phyloP scores from a whole-genome alignment of 306 rosid species.

The Vicia sativa region DNA sequence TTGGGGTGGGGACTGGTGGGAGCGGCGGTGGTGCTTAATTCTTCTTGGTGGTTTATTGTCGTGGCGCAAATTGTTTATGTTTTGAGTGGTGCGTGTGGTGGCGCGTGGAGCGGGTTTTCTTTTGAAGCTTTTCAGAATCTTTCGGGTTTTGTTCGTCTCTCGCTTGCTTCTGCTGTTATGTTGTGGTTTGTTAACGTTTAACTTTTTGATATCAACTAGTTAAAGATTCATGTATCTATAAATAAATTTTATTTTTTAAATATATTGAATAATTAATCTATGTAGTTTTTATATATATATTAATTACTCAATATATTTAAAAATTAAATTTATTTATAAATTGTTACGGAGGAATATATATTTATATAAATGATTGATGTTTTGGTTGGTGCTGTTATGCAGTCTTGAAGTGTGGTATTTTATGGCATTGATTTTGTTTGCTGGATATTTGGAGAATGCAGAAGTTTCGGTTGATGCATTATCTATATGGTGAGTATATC shows the following conservation, averaged over 20 bases:
- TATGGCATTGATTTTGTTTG: conserved; percentile 75
- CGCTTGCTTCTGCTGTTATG: conserved; percentile 83
- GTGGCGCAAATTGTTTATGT: conserved; percentile 65
- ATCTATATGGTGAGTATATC: conserved; percentile 69
- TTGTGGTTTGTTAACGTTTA: conserved; percentile 53
- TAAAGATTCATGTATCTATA: too few relatives aligned
- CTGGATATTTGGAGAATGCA: conserved; percentile 85
- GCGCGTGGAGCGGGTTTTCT: conserved; percentile 84
- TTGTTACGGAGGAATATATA: too few relatives aligned
- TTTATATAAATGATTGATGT: not conserved
- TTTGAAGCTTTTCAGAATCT: conserved; percentile 68
- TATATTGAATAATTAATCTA: too few relatives aligned
- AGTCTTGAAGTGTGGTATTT: conserved; percentile 88
- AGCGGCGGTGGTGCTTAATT: conserved; percentile 68
- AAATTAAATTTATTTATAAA: too few relatives aligned
- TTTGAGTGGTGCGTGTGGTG: conserved; percentile 59
- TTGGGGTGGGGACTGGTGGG: conserved; percentile 74
- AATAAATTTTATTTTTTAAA: too few relatives aligned
- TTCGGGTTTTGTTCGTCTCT: conserved; percentile 69
- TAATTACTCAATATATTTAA: too few relatives aligned
- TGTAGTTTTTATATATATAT: too few relatives aligned
- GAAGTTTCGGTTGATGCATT: conserved; percentile 75
- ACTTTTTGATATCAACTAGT: too few relatives aligned
- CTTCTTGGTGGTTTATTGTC: conserved; percentile 79
- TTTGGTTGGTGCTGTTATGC: conserved; percentile 14